Conservation (phyloP, 805 yeast species). For the Myxozyma monticola region DNA sequence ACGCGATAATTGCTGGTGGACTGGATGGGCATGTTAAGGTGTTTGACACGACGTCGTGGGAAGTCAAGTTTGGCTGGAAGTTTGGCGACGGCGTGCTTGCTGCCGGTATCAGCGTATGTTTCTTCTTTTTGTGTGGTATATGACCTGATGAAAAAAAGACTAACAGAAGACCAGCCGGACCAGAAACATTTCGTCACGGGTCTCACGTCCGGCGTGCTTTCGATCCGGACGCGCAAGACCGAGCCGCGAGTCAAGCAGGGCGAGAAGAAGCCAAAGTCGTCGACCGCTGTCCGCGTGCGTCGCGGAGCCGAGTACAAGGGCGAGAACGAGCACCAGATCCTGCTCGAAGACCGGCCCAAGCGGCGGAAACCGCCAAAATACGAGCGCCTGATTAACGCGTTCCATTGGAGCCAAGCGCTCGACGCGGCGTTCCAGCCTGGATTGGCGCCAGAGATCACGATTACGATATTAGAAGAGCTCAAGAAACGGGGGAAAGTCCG, state of each 20-base stretch:
- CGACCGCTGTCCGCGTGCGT: slow-evolving; percentile 70
- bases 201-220: slow-evolving; percentile 80
- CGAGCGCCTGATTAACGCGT: slow-evolving; percentile 80
- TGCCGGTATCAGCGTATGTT: slow-evolving; percentile 53
- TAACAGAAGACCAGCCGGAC: slow-evolving; percentile 63
- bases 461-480: slow-evolving; percentile 82
- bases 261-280: slow-evolving; percentile 50
- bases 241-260: slow-evolving; percentile 56
- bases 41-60: slow-evolving; percentile 74
- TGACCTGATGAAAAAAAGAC: background rate
- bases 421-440: slow-evolving; percentile 83
- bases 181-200: slow-evolving; percentile 90
- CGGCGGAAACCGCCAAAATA: slow-evolving; percentile 62
- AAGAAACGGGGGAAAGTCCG: slow-evolving; percentile 85
- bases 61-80: slow-evolving; percentile 95
- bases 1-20: slow-evolving; percentile 89
- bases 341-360: slow-evolving; percentile 41
- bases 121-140: background rate
- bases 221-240: slow-evolving; percentile 85
- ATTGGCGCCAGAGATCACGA: slow-evolving; percentile 72
- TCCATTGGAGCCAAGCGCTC: slow-evolving; percentile 90
- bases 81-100: slow-evolving; percentile 90
- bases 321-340: slow-evolving; percentile 65
- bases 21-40: slow-evolving; percentile 97
- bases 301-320: slow-evolving; percentile 91